Evolutionary conservation across 1,284 basidiomycete genomes (phyloP), one percentile per base, ranked within the genome.

Genomic region (Sanghuangporus baumii): DNA sequence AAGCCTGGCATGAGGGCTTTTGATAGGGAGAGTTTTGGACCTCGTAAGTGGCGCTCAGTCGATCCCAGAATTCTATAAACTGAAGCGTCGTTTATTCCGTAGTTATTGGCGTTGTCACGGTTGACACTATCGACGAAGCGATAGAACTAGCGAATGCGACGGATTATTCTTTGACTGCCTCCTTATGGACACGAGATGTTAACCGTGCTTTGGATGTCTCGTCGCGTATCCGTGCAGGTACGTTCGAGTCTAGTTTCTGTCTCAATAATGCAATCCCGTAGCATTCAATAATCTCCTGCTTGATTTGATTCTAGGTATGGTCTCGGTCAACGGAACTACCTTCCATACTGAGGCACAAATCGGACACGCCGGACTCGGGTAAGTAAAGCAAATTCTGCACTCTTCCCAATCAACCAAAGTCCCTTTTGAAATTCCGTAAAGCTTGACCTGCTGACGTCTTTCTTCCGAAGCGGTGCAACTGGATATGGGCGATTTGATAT

Each of bases 11-110:
- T 84, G 81, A 67, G 73, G 26, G 62, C 83, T 3, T 84, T 81
- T 80, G 75, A 81, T 38, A 70, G 79, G 31, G 85, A 88, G 71
- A 79, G 79, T 12, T 88, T 88, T 68, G 86, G 83, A 1, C 86
- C 86, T 37, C 79, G 83, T 75, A 71, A 68, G 70, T n/a, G n/a
- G n/a, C n/a, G n/a, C n/a, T n/a, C n/a, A n/a, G n/a, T n/a, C n/a
- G n/a, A n/a, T n/a, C n/a, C n/a, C n/a, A n/a, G n/a, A n/a, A n/a
- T n/a, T n/a, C n/a, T n/a, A n/a, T n/a, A n/a, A n/a, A n/a, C n/a
- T n/a, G n/a, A n/a, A n/a, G n/a, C n/a, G n/a, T n/a, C n/a, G n/a
- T 31, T 31, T 31, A 5, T 4, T 31, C 26, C 26, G 26, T 31
- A 31, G 26, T 31, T 31, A 70, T 82, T 20, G 74, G 74, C 5